Conservation (phyloP, 2,329 filamentous ascomycete species). For the Ceratocystis lukuohia region DNA sequence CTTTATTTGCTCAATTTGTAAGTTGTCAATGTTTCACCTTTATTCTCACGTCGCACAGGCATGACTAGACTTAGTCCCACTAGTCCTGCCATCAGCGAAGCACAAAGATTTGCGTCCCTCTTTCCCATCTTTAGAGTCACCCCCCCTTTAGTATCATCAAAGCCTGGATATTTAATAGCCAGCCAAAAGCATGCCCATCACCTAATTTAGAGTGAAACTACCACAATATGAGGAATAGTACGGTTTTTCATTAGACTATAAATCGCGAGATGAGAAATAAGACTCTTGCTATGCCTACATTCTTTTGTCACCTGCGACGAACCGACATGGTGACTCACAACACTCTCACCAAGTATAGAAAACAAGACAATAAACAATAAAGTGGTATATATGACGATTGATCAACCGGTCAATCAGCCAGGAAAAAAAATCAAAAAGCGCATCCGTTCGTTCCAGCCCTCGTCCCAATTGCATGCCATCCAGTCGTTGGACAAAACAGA, state of each 20-base stretch:
- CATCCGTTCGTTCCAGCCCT: not conserved
- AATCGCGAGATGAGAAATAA: not conserved
- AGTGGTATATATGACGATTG: constrained; percentile 4
- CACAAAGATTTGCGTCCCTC: too few species aligned
- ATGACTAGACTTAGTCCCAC: too few species aligned
- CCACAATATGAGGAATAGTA: not conserved
- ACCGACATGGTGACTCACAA: not conserved
- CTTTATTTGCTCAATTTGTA: not conserved
- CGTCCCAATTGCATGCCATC: not conserved
- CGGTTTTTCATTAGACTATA: not conserved
- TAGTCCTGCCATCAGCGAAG: too few species aligned
- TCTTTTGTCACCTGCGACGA: not conserved
- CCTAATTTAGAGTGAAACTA: too few species aligned
- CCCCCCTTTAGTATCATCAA: not conserved
- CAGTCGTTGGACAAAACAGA: not conserved
- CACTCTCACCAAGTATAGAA: not conserved
- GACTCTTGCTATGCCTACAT: not conserved
- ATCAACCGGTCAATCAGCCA: not conserved
- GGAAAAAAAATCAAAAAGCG: not conserved
- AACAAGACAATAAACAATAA: constrained; percentile 8
- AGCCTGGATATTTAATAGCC: not conserved
- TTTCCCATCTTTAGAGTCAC: too few species aligned
- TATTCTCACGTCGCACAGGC: not conserved
- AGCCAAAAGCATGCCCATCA: too few species aligned
- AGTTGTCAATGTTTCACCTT: not conserved